Evolutionary conservation across 2,329 filamentous ascomycete species (phyloP).

Genomic region (Verticillium isaacii): DNA sequence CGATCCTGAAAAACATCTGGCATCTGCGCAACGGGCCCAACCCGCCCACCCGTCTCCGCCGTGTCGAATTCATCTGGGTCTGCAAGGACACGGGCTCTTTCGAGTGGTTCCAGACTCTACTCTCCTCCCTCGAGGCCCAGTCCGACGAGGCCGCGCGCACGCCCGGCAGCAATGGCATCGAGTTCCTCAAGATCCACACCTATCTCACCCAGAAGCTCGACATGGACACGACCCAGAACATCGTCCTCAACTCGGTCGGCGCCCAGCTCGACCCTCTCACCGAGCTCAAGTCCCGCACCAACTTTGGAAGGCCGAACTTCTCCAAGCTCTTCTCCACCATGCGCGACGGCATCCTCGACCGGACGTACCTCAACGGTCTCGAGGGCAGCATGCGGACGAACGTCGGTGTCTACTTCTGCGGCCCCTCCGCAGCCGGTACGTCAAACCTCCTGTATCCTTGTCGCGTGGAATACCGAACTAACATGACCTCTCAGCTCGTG

Average conservation of each 20-base stretch:
- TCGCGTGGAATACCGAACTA: slow-evolving; percentile 18
- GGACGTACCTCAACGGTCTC: slow-evolving; percentile 78
- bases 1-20: slow-evolving; percentile 96
- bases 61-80: slow-evolving; percentile 99
- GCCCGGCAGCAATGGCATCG: slow-evolving; percentile 62
- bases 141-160: slow-evolving; percentile 65
- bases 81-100: slow-evolving; percentile 95
- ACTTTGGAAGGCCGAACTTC: slow-evolving; percentile 94
- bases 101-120: slow-evolving; percentile 96
- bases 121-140: slow-evolving; percentile 86
- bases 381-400: slow-evolving; percentile 74
- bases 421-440: slow-evolving; percentile 67
- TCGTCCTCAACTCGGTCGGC: slow-evolving; percentile 92
- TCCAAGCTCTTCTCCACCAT: slow-evolving; percentile 72
- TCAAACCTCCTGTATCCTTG: slow-evolving; percentile 7
- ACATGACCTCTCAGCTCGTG: slow-evolving; percentile 58
- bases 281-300: slow-evolving; percentile 82
- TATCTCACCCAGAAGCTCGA: slow-evolving; percentile 95
- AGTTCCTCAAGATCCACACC: slow-evolving; percentile 97
- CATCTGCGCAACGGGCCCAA: slow-evolving; percentile 88
- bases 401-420: slow-evolving; percentile 97
- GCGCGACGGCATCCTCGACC: slow-evolving; percentile 81
- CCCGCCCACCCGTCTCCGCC: slow-evolving; percentile 79
- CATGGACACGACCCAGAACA: slow-evolving; percentile 89
- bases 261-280: slow-evolving; percentile 85